Percentiles rank a stretch among this genome's conserved stretches.
Conservation (phyloP, 208 protist species). For the Wallacemonas sp. region DNA sequence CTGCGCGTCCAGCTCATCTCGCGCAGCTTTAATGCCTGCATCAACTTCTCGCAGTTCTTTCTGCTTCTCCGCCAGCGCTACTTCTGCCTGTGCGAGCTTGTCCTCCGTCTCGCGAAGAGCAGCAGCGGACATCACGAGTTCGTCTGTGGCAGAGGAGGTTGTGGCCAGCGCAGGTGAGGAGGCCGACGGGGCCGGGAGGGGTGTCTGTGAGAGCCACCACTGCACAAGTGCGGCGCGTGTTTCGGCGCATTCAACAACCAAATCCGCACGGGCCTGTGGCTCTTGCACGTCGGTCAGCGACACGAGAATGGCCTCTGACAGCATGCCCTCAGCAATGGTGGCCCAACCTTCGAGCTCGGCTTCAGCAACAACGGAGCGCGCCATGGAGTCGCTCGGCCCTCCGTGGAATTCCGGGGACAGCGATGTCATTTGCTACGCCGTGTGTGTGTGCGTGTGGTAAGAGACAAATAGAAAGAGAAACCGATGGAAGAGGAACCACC, state of each 20-base stretch:
- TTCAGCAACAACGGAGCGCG: not conserved
- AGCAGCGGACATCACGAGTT: not conserved
- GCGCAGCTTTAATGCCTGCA: not conserved
- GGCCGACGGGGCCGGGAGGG: not conserved
- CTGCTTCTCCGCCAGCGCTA: not conserved
- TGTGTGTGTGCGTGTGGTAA: not conserved
- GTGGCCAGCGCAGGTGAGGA: too few species aligned
- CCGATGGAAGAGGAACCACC: not conserved
- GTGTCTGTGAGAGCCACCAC: not conserved
- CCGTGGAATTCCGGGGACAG: not conserved
- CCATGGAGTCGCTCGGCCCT: constrained; percentile 5
- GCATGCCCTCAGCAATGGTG: constrained; percentile 25
- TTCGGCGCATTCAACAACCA: not conserved
- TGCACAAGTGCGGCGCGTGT: not conserved
- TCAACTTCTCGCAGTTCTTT: not conserved
- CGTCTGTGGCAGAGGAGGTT: not conserved
- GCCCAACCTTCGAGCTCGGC: constrained; percentile 42
- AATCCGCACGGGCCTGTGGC: constrained; percentile 21
- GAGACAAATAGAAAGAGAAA: constrained; percentile 17
- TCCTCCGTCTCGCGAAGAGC: not conserved
- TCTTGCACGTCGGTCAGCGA: constrained; percentile 27
- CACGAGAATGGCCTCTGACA: constrained; percentile 20
- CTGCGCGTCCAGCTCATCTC: not conserved
- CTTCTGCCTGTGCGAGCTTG: not conserved
- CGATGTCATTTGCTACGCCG: not conserved